Conservation (phyloP, 768 basidiomycete genomes). For the Artomyces pyxidatus region DNA sequence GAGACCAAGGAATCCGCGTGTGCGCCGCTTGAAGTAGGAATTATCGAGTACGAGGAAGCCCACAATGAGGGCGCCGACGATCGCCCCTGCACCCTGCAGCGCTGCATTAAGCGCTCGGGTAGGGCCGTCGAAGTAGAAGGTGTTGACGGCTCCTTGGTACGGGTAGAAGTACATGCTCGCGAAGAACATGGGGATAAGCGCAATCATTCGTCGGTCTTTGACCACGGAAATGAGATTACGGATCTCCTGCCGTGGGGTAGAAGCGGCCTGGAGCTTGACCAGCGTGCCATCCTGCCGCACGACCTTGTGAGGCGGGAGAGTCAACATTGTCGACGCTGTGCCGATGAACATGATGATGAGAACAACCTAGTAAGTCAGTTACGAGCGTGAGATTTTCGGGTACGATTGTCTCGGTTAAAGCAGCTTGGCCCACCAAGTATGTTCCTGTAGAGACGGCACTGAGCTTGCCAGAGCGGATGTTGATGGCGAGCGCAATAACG, state of each 20-base stretch:
- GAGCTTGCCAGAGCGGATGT: slow-evolving; percentile 25
- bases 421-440: slow-evolving; percentile 31
- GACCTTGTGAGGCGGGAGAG: slow-evolving; percentile 30
- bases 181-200: slow-evolving; percentile 37
- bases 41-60: slow-evolving; percentile 33
- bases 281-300: slow-evolving; percentile 34
- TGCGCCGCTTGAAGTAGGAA: slow-evolving; percentile 25
- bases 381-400: too few relatives aligned
- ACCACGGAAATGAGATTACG: slow-evolving; percentile 23
- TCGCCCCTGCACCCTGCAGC: slow-evolving; percentile 32
- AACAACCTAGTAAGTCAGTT: too few relatives aligned
- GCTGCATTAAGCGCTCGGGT: slow-evolving; percentile 36
- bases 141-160: slow-evolving; percentile 36
- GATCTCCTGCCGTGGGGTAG: slow-evolving; percentile 24
- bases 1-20: slow-evolving; percentile 31
- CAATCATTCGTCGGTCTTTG: slow-evolving; percentile 35
- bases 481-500: slow-evolving; percentile 36
- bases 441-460: slow-evolving; percentile 31
- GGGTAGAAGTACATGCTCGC: slow-evolving; percentile 39
- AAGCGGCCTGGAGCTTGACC: slow-evolving; percentile 27
- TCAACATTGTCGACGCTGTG: slow-evolving; percentile 26
- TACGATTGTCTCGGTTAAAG: too few relatives aligned
- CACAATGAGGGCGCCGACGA: slow-evolving; percentile 34
- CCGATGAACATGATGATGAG: slow-evolving; percentile 37
- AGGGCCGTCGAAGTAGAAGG: slow-evolving; percentile 32